Percentiles rank a stretch among this genome's conserved stretches.
Evolutionary conservation across 1,284 basidiomycete genomes (phyloP).

Genomic region (Malassezia yamatoensis): DNA sequence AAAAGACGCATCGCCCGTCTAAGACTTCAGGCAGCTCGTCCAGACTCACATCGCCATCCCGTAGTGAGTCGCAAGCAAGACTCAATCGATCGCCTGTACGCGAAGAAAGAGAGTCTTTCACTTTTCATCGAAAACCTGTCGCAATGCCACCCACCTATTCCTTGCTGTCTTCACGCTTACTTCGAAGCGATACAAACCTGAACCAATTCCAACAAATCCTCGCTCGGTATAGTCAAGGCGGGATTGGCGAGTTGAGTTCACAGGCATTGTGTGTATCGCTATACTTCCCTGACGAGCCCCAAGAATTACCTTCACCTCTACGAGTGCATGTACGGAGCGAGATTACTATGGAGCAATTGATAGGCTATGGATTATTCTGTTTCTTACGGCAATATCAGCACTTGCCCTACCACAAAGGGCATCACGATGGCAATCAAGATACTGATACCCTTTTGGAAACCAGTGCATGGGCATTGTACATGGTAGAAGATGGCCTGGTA

Average conservation of each 20-base stretch:
- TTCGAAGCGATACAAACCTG: neutral
- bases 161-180: neutral
- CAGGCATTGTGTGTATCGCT: constrained; percentile 59
- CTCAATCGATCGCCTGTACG: neutral
- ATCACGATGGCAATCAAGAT: constrained; percentile 51
- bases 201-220: neutral
- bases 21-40: neutral
- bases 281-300: constrained; percentile 62
- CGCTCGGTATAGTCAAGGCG: neutral
- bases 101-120: neutral
- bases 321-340: constrained; percentile 62
- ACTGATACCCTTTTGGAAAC: constrained; percentile 55
- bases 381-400: constrained; percentile 70
- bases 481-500: constrained; percentile 94
- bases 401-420: constrained; percentile 57
- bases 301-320: neutral
- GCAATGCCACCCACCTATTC: neutral
- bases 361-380: constrained; percentile 79
- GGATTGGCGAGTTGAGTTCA: constrained; percentile 25
- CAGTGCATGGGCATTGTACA: constrained; percentile 83
- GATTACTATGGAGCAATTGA: constrained; percentile 85
- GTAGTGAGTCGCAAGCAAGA: too few relatives aligned
- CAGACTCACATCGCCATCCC: neutral
- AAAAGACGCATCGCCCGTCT: neutral
- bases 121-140: neutral